Evolutionary conservation across 202 grass and related monocot species (phyloP).

Genomic region (Carex arenaria): DNA sequence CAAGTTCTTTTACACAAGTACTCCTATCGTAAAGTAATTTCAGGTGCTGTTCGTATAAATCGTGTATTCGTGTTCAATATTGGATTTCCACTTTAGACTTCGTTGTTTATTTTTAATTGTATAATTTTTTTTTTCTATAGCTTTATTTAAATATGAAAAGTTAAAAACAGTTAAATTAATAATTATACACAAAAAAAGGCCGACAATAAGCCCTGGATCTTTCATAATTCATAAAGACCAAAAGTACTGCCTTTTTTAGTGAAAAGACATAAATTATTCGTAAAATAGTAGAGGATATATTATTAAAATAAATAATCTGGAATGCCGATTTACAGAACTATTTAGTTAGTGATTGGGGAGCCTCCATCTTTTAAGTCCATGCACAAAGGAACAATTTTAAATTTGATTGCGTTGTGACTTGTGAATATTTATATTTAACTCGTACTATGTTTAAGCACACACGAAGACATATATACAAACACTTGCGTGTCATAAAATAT

Average conservation of each 20-base stretch:
- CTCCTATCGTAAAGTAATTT: not conserved
- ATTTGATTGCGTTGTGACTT: slow-evolving; percentile 11
- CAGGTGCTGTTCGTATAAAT: not conserved
- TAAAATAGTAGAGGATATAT: not conserved
- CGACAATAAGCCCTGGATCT: not conserved
- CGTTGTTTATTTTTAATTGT: not conserved
- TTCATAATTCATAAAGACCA: not conserved
- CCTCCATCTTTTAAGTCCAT: not conserved
- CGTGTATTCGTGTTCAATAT: no score
- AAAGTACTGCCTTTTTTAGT: not conserved
- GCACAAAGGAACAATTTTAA: slow-evolving; percentile 9
- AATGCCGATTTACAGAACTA: not conserved
- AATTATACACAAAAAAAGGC: not conserved
- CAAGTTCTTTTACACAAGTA: not conserved
- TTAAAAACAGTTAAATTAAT: not conserved
- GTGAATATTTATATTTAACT: slow-evolving; percentile 21
- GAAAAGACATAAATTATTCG: not conserved
- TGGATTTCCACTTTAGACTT: not conserved
- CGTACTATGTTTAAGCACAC: slow-evolving; percentile 21
- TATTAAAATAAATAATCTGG: not conserved
- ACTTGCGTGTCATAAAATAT: not conserved
- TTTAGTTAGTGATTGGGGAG: slow-evolving; percentile 15
- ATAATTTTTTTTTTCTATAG: not conserved
- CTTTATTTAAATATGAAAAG: not conserved
- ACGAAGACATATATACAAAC: not conserved